phyloP scores from a whole-genome alignment of 306 rosid genomes.

The Hippophae rhamnoides region DNA sequence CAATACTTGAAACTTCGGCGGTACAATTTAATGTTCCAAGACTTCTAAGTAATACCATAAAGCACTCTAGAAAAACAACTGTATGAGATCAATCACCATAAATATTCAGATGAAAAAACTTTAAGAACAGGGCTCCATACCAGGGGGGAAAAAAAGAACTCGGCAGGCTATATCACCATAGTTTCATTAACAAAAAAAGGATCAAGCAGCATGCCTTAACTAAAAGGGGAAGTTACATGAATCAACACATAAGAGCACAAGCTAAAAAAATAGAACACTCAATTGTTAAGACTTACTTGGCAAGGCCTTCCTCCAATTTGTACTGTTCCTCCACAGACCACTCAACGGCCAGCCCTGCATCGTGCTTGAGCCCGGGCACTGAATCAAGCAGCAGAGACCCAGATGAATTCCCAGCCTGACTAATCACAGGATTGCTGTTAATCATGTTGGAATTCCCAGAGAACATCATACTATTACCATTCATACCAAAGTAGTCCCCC shows the following conservation, averaged over 20 bases:
- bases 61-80: background rate
- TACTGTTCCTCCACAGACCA: conserved; percentile 92
- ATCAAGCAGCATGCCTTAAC: background rate
- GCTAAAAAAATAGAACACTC: background rate
- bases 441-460: conserved; percentile 49
- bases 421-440: conserved; percentile 42
- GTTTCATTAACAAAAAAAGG: background rate
- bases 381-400: conserved; percentile 69
- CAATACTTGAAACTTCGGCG: too few species aligned
- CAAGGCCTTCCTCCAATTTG: conserved; percentile 78
- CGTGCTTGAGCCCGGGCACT: conserved; percentile 84
- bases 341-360: conserved; percentile 84
- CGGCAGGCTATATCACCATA: background rate
- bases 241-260: background rate
- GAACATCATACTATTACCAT: conserved; percentile 42
- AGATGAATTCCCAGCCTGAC: conserved; percentile 49
- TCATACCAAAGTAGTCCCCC: conserved; percentile 55
- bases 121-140: background rate
- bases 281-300: conserved; percentile 41
- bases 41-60: background rate
- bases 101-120: background rate
- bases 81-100: background rate
- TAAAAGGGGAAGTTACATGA: background rate
- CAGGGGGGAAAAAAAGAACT: background rate
- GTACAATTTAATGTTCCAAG: background rate